Percentiles rank a stretch among this genome's conserved stretches.
Conservation (phyloP, 805 yeast genomes). For the Schwanniomyces polymorphus region DNA sequence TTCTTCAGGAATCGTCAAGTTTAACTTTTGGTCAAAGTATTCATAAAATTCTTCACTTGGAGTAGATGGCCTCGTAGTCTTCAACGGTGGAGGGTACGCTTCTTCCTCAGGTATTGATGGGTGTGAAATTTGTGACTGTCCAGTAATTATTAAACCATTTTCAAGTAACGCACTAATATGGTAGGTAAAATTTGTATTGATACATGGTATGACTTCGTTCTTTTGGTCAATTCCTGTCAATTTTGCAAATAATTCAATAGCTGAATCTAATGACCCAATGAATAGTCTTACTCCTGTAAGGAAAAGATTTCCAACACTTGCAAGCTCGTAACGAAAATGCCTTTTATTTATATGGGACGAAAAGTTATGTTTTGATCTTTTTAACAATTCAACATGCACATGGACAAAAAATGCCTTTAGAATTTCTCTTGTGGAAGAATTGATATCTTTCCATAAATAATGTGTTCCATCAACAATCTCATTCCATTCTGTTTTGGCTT, state of each 20-base stretch:
- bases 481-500: constrained; percentile 75
- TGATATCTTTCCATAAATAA: constrained; percentile 60
- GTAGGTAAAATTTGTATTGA: constrained; percentile 81
- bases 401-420: constrained; percentile 75
- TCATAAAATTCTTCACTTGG: constrained; percentile 11
- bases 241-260: constrained; percentile 72
- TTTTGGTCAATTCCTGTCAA: constrained; percentile 57
- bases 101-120: constrained; percentile 46
- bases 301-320: constrained; percentile 83
- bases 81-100: constrained; percentile 25
- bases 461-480: constrained; percentile 79
- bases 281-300: constrained; percentile 79
- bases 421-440: constrained; percentile 65
- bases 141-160: constrained; percentile 75
- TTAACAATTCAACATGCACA: constrained; percentile 73
- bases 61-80: constrained; percentile 21
- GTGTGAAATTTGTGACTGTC: constrained; percentile 93
- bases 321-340: constrained; percentile 71
- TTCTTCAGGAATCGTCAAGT: not conserved
- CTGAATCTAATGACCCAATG: constrained; percentile 81
- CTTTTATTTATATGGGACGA: constrained; percentile 34
- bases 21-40: constrained; percentile 3
- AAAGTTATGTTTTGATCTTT: constrained; percentile 53
- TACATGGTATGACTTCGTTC: constrained; percentile 70
- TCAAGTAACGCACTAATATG: constrained; percentile 77